Evolutionary conservation across 805 yeast species (phyloP).

Genomic region (Schwanniomyces sp.): DNA sequence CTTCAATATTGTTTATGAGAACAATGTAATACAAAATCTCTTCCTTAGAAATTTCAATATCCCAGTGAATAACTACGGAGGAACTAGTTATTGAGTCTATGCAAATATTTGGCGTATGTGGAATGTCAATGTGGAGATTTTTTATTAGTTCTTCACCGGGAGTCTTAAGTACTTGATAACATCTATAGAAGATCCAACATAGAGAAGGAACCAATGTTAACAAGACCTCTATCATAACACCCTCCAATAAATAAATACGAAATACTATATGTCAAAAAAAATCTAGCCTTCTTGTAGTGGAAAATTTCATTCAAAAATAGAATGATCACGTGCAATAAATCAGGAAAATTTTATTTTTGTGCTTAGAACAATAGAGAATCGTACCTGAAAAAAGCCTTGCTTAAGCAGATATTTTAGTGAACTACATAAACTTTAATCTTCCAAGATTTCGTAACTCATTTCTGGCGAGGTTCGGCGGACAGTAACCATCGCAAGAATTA

Average conservation of each 20-base stretch:
- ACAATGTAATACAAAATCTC: constrained; percentile 34
- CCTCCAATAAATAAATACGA: background rate
- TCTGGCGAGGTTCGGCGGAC: background rate
- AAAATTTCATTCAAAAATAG: background rate
- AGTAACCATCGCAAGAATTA: constrained; percentile 17
- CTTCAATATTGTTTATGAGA: constrained; percentile 32
- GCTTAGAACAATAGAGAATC: background rate
- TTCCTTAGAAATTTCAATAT: constrained; percentile 27
- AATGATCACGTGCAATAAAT: background rate
- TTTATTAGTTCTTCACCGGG: constrained; percentile 50
- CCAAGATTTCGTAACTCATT: background rate
- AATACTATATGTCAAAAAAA: background rate
- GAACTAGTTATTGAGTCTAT: constrained; percentile 51
- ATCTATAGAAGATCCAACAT: constrained; percentile 41
- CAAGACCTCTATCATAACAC: constrained; percentile 30
- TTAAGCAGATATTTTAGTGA: no score
- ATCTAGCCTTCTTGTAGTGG: background rate
- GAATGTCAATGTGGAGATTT: constrained; percentile 52
- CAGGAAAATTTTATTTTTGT: background rate
- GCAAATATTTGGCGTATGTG: constrained; percentile 54
- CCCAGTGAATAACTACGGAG: constrained; percentile 58
- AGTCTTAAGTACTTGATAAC: constrained; percentile 34
- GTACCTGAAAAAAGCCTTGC: background rate
- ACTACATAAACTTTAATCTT: background rate
- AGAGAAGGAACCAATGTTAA: constrained; percentile 34